A percentile compares a stretch with the other conserved stretches of the same genome.
Conservation (phyloP, 306 rosid genomes). For the Quercus wislizeni region DNA sequence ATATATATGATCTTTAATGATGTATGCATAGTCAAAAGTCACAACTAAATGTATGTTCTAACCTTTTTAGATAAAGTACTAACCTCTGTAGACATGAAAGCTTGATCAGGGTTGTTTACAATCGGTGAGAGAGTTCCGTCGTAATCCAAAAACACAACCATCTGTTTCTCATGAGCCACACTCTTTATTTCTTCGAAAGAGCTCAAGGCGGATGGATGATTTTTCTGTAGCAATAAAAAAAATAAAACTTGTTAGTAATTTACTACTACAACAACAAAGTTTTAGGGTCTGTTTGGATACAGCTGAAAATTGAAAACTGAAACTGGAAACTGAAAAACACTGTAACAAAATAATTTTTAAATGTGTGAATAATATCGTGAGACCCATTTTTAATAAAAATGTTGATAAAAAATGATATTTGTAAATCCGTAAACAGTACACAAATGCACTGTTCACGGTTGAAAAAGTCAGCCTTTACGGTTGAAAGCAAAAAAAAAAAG, state of each 20-base stretch:
- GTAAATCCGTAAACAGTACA: too few species aligned
- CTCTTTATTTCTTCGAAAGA: conserved; percentile 51
- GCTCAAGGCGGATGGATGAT: conserved; percentile 48
- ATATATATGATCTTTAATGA: not conserved
- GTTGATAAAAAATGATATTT: too few species aligned
- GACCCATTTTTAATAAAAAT: too few species aligned
- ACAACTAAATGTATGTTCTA: too few species aligned
- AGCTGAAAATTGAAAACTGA: too few species aligned
- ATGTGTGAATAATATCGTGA: too few species aligned
- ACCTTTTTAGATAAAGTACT: not conserved
- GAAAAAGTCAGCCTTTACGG: too few species aligned
- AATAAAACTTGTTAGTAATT: not conserved
- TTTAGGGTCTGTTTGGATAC: too few species aligned
- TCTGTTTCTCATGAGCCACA: conserved; percentile 34
- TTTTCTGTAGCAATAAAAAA: conserved; percentile 24
- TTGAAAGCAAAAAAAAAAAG: too few species aligned
- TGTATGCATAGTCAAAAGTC: not conserved
- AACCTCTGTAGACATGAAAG: conserved; percentile 48
- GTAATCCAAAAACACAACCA: conserved; percentile 56
- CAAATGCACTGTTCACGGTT: too few species aligned
- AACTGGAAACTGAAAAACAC: too few species aligned
- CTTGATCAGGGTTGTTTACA: conserved; percentile 48
- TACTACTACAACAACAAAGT: not conserved
- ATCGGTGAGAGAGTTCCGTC: conserved; percentile 63
- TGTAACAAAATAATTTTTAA: too few species aligned